Percentiles rank a stretch among this genome's conserved stretches.
Evolutionary conservation across 169 alveolate genomes (phyloP).

Genomic region (Cryptosporidium baileyi): DNA sequence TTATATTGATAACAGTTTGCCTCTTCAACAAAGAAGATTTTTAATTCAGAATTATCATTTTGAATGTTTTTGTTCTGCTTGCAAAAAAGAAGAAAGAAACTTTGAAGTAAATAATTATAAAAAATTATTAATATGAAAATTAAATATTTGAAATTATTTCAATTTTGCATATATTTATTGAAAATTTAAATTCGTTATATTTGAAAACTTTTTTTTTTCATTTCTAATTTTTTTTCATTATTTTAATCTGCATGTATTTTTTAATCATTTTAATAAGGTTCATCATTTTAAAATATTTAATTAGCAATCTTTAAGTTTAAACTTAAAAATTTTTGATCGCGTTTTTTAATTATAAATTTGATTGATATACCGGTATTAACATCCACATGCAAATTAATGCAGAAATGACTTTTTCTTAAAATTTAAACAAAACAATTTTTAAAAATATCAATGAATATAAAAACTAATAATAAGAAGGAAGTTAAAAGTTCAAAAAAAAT

Average conservation of each 20-base stretch:
- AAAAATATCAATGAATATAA: background rate
- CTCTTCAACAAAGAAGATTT: slow-evolving; percentile 65
- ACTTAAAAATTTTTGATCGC: no score
- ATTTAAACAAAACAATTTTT: background rate
- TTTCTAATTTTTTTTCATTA: no score
- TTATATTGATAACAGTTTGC: slow-evolving; percentile 74
- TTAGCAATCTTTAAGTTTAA: no score
- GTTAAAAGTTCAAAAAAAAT: background rate
- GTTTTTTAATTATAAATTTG: no score
- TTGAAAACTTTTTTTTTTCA: no score
- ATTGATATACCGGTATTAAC: no score
- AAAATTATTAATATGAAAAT: background rate
- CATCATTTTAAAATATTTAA: no score
- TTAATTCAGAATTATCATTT: slow-evolving; percentile 70
- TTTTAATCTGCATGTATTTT: background rate
- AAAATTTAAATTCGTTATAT: no score
- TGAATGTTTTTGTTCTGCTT: slow-evolving; percentile 62
- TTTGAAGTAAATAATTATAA: background rate
- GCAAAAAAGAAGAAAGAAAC: slow-evolving; percentile 27
- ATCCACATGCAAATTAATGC: background rate
- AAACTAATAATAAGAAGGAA: background rate
- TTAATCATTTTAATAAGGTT: no score
- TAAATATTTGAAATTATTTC: no score
- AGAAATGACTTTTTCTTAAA: background rate
- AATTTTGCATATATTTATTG: no score